phyloP scores from a whole-genome alignment of 2,329 filamentous ascomycete species.

The Trichophaea hybrida region DNA sequence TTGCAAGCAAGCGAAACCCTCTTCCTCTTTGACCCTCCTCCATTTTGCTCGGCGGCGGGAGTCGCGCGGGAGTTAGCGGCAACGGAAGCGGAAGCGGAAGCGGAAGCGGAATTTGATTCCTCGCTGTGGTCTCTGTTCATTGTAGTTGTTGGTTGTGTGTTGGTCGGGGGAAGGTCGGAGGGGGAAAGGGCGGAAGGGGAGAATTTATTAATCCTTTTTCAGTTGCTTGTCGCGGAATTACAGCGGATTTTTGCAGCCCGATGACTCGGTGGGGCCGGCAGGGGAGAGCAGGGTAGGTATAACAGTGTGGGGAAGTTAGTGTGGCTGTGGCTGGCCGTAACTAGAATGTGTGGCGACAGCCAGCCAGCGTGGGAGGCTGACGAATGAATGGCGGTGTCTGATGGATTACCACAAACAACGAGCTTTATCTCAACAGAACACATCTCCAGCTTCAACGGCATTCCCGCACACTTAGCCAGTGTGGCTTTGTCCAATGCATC shows the following conservation, averaged over 20 bases:
- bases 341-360: too few relatives aligned
- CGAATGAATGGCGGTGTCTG: too few relatives aligned
- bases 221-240: not conserved
- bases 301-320: not conserved
- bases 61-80: not conserved
- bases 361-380: too few relatives aligned
- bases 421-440: too few relatives aligned
- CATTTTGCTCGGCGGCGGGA: not conserved
- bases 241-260: not conserved
- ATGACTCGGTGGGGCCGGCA: not conserved
- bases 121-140: conserved; percentile 1
- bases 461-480: too few relatives aligned
- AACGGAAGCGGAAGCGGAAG: too few relatives aligned
- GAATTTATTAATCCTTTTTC: not conserved
- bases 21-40: conserved; percentile 28
- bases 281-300: not conserved
- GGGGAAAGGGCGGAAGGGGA: not conserved
- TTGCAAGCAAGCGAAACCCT: conserved; percentile 33
- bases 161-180: conserved; percentile 1
- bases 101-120: not conserved
- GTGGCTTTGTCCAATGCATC: too few relatives aligned
- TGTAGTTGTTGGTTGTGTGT: not conserved
- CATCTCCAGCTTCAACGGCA: too few relatives aligned
- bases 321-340: too few relatives aligned
- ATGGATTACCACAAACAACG: too few relatives aligned